A percentile compares a stretch with the other conserved stretches of the same genome.
These are phyloP conservation scores for Cyberlindnera maritima DNA, from an alignment of 805 yeast genomes.

Conservation along the genomic window DNA sequence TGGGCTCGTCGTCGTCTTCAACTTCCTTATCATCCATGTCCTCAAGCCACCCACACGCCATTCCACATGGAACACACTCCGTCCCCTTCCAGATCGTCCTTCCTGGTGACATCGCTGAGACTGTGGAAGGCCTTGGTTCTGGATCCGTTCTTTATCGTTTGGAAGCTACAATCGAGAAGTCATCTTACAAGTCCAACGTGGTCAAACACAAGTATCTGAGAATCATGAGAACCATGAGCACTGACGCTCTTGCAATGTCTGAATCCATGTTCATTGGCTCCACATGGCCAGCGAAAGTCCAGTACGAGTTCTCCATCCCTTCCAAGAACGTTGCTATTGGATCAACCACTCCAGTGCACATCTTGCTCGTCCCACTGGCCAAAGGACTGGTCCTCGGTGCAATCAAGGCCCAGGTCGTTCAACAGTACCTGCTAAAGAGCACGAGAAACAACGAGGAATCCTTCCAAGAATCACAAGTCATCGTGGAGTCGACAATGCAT, in stretches of 20 bases:
- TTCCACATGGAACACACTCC: conserved; percentile 73
- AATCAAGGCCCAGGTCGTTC: conserved; percentile 62
- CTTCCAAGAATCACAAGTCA: conserved; percentile 52
- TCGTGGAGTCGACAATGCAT: conserved; percentile 47
- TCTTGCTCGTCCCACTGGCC: conserved; percentile 69
- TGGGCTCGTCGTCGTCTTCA: conserved; percentile 3
- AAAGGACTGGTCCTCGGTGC: conserved; percentile 74
- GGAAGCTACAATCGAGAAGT: conserved; percentile 71
- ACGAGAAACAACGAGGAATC: conserved; percentile 45
- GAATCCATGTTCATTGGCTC: conserved; percentile 90
- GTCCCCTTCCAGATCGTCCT: conserved; percentile 76
- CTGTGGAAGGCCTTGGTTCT: conserved; percentile 85
- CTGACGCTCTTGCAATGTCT: conserved; percentile 65
- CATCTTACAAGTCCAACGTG: conserved; percentile 45
- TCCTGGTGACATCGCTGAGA: conserved; percentile 77
- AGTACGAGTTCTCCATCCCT: conserved; percentile 83
- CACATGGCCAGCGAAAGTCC: conserved; percentile 86
- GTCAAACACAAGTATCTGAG: conserved; percentile 55
- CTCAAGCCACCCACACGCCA: conserved; percentile 18
- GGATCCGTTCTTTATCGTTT: conserved; percentile 69
- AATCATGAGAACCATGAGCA: conserved; percentile 74
- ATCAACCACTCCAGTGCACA: conserved; percentile 60
- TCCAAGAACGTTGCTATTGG: conserved; percentile 86
- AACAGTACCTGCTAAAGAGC: conserved; percentile 57
- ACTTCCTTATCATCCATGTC: conserved; percentile 6